phyloP scores from a whole-genome alignment of 106 monocot species.

The Dendrobium chrysotoxum region DNA sequence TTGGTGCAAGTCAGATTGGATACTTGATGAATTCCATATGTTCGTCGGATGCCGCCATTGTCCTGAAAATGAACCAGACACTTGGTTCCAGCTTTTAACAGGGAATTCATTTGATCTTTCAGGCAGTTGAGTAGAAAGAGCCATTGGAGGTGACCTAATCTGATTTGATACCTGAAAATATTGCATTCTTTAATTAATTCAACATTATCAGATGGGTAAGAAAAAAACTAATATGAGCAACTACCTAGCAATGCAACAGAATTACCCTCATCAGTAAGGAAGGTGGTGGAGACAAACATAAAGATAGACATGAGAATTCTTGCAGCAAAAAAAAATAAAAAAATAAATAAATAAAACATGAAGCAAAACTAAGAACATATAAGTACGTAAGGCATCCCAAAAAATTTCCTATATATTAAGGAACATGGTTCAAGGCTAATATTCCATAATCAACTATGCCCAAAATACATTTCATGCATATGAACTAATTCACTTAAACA shows the following conservation, averaged over 20 bases:
- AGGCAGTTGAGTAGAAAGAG: slow-evolving; percentile 25
- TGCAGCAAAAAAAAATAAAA: background rate
- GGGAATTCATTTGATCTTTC: slow-evolving; percentile 53
- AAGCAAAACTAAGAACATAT: background rate
- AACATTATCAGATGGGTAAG: background rate
- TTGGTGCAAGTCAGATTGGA: slow-evolving; percentile 80
- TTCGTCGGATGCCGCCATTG: slow-evolving; percentile 67
- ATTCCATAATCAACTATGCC: too few species aligned
- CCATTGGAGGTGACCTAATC: slow-evolving; percentile 39
- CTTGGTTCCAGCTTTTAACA: slow-evolving; percentile 61
- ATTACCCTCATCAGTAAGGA: background rate
- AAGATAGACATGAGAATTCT: background rate
- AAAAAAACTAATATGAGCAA: background rate
- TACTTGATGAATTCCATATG: slow-evolving; percentile 52
- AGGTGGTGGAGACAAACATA: background rate
- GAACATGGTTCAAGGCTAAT: too few species aligned
- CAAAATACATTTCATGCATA: too few species aligned
- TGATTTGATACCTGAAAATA: slow-evolving; percentile 43
- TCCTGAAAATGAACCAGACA: slow-evolving; percentile 45
- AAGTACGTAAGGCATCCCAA: background rate
- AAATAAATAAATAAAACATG: background rate
- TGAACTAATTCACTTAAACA: too few species aligned
- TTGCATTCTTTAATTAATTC: background rate
- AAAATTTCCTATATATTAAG: background rate
- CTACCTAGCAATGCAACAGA: background rate